Percentiles rank a stretch among this genome's conserved stretches.
Conservation (phyloP, 805 yeast species). For the Wickerhamomyces canadensis region DNA sequence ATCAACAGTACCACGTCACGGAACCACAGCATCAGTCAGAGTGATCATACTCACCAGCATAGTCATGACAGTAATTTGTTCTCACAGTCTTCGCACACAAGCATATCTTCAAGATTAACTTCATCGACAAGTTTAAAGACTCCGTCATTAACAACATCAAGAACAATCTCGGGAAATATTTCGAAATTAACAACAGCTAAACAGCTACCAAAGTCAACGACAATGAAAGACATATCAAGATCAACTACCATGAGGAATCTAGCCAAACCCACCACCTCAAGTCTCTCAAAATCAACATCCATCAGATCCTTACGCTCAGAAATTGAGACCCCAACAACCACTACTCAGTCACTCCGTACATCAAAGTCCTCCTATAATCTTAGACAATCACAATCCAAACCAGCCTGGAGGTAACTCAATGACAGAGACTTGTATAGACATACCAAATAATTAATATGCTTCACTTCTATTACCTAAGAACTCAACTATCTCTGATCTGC, state of each 20-base stretch:
- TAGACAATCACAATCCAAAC: neutral
- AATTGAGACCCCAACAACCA: neutral
- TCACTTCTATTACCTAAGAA: too few relatives aligned
- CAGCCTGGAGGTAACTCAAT: neutral
- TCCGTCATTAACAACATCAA: slow-evolving; percentile 7
- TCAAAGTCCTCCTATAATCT: neutral
- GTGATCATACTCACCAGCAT: too few relatives aligned
- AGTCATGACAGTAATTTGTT: too few relatives aligned
- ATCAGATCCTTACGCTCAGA: neutral
- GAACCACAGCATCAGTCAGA: too few relatives aligned
- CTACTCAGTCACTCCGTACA: neutral
- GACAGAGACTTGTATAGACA: too few relatives aligned
- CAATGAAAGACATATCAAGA: slow-evolving; percentile 12
- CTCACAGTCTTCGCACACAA: too few relatives aligned
- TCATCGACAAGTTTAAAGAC: slow-evolving; percentile 4
- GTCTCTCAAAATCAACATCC: neutral
- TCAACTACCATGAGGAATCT: slow-evolving; percentile 6
- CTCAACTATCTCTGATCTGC: too few relatives aligned
- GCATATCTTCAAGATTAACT: neutral
- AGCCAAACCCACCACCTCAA: neutral
- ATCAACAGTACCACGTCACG: too few relatives aligned
- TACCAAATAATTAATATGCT: too few relatives aligned
- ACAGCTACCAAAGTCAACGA: slow-evolving; percentile 15
- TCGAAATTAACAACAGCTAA: slow-evolving; percentile 9
- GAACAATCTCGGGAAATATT: slow-evolving; percentile 9